phyloP scores from a whole-genome alignment of 2,329 filamentous ascomycete species.

The Chlorencoelia australis region DNA sequence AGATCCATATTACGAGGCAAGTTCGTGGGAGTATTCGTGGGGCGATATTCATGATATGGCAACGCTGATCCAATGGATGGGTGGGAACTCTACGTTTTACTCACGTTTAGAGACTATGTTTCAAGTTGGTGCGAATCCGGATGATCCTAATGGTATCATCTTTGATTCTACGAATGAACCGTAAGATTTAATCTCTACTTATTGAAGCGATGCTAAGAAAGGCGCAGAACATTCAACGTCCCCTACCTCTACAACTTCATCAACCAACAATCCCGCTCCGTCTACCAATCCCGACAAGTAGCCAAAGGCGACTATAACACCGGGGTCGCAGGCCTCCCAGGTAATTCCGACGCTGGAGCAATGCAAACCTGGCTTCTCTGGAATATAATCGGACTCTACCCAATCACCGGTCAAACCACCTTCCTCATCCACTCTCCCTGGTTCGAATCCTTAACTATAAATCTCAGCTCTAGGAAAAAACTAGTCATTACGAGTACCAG shows the following conservation, averaged over 20 bases:
- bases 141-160: constrained; percentile 32
- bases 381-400: constrained; percentile 54
- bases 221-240: constrained; percentile 39
- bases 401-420: constrained; percentile 56
- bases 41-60: constrained; percentile 44
- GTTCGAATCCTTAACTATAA: constrained; percentile 48
- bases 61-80: constrained; percentile 35
- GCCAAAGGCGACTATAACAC: constrained; percentile 5
- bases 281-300: constrained; percentile 3
- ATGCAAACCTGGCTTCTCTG: constrained; percentile 58
- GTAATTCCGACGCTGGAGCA: constrained; percentile 52
- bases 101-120: constrained; percentile 43
- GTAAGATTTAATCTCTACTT: too few species aligned
- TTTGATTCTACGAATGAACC: constrained; percentile 41
- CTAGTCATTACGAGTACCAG: constrained; percentile 44
- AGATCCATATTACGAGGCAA: constrained; percentile 41
- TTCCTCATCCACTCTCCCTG: constrained; percentile 56
- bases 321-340: constrained; percentile 29
- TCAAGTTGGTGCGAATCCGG: constrained; percentile 27
- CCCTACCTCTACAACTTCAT: constrained; percentile 53
- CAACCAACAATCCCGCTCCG: constrained; percentile 22
- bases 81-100: constrained; percentile 39
- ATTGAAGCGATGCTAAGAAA: not conserved
- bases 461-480: constrained; percentile 31
- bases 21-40: constrained; percentile 44